Percentiles rank a stretch among this genome's conserved stretches.
These are phyloP conservation scores for Eucalyptus pumila DNA, from an alignment of 345 rosid species.

Conservation along the genomic window DNA sequence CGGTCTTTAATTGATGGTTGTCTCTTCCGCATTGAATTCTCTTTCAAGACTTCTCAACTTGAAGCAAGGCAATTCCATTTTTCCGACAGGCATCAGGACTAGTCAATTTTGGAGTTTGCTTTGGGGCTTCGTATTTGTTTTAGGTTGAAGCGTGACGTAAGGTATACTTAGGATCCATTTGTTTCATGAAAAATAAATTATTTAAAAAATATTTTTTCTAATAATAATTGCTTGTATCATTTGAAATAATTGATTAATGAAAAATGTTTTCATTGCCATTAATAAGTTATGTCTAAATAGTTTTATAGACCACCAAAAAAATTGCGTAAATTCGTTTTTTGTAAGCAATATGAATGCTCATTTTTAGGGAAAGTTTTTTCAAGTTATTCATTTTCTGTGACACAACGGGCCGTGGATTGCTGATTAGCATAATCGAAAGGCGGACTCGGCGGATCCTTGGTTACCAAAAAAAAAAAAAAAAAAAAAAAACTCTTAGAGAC, in stretches of 20 bases:
- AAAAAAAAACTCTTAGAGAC: not conserved
- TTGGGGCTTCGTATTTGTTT: not conserved
- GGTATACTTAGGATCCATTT: fast-evolving
- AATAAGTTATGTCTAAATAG: not conserved
- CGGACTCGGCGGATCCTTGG: too few relatives aligned
- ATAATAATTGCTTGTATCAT: not conserved
- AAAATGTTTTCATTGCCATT: too few relatives aligned
- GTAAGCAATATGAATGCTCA: not conserved
- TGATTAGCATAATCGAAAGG: too few relatives aligned
- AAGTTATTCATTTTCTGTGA: not conserved
- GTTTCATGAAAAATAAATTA: not conserved
- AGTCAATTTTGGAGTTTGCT: not conserved
- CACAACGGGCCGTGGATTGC: too few relatives aligned
- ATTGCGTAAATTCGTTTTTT: not conserved
- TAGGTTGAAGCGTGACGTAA: not conserved
- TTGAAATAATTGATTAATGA: not conserved
- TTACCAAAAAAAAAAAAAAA: too few relatives aligned
- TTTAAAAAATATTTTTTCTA: not conserved
- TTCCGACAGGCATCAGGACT: not conserved
- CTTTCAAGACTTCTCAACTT: not conserved
- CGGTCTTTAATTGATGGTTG: not conserved
- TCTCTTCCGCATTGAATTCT: not conserved
- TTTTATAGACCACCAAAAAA: not conserved
- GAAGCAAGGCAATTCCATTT: not conserved
- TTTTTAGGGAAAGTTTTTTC: not conserved